These are phyloP conservation scores for Rhizopogon rudus DNA, from an alignment of 768 basidiomycete genomes.

Conservation along the genomic window DNA sequence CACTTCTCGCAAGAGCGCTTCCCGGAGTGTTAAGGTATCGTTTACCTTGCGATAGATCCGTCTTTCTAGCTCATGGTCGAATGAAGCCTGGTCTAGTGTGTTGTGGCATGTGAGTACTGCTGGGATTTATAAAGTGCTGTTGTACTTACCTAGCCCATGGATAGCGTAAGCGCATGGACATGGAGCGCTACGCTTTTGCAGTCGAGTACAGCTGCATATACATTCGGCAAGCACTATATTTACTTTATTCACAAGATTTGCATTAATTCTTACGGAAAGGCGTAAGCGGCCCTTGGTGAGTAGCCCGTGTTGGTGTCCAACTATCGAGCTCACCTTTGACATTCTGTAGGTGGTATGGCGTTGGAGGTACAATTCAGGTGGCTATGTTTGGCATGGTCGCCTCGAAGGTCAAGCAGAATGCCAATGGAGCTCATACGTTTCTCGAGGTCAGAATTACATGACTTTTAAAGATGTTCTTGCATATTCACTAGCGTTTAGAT, in stretches of 20 bases:
- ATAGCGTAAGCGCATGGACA: slow-evolving; percentile 49
- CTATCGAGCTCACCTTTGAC: neutral
- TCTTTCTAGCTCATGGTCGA: neutral
- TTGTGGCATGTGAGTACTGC: slow-evolving; percentile 38
- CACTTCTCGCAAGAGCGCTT: slow-evolving; percentile 31
- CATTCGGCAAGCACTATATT: slow-evolving; percentile 27
- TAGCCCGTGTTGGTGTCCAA: neutral
- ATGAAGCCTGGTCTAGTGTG: slow-evolving; percentile 42
- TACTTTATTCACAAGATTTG: neutral
- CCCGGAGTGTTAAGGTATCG: slow-evolving; percentile 38
- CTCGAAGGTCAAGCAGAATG: slow-evolving; percentile 55
- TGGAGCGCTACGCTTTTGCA: slow-evolving; percentile 55
- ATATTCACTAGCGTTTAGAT: slow-evolving; percentile 27
- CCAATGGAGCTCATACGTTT: slow-evolving; percentile 53
- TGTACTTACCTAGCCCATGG: neutral
- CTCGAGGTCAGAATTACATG: slow-evolving; percentile 33
- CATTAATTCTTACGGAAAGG: slow-evolving; percentile 18
- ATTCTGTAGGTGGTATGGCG: slow-evolving; percentile 41
- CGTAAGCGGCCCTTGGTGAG: slow-evolving; percentile 44
- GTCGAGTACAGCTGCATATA: slow-evolving; percentile 48
- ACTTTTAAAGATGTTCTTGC: neutral
- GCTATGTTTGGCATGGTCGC: slow-evolving; percentile 49
- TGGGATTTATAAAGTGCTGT: neutral
- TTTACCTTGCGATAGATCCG: neutral
- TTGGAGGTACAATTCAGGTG: slow-evolving; percentile 49